phyloP scores from a whole-genome alignment of 805 yeast species.

The Candida chilensis region DNA sequence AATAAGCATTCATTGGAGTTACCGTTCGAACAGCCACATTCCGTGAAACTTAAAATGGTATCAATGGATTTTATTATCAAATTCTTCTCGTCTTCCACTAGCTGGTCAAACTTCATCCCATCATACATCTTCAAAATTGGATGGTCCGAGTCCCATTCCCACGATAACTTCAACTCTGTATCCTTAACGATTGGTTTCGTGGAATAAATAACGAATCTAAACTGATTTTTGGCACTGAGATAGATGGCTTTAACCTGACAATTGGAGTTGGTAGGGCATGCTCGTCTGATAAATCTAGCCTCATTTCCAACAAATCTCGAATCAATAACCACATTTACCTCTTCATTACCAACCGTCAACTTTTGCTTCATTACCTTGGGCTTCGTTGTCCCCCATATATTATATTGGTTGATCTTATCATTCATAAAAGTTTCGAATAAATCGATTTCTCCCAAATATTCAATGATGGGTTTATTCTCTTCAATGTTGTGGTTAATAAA shows the following conservation, averaged over 20 bases:
- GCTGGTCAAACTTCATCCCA: slow-evolving; percentile 42
- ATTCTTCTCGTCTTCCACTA: slow-evolving; percentile 43
- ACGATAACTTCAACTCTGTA: slow-evolving; percentile 68
- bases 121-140: slow-evolving; percentile 55
- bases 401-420: slow-evolving; percentile 70
- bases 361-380: slow-evolving; percentile 22
- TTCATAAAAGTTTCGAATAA: slow-evolving; percentile 51
- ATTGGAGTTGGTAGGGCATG: slow-evolving; percentile 61
- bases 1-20: slow-evolving; percentile 44
- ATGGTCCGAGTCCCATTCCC: slow-evolving; percentile 85
- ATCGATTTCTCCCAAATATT: slow-evolving; percentile 68
- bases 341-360: slow-evolving; percentile 4
- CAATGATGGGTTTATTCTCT: slow-evolving; percentile 42
- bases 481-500: slow-evolving; percentile 31
- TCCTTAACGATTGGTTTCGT: slow-evolving; percentile 46
- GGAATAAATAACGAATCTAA: slow-evolving; percentile 50
- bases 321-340: slow-evolving; percentile 51
- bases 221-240: slow-evolving; percentile 24
- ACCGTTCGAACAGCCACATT: slow-evolving; percentile 47
- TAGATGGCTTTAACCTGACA: slow-evolving; percentile 48
- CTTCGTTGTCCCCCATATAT: slow-evolving; percentile 59
- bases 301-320: slow-evolving; percentile 73
- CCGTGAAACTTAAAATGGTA: slow-evolving; percentile 49
- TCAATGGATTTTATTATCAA: slow-evolving; percentile 54
- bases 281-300: slow-evolving; percentile 63